Base-by-base conservation (phyloP, 345 rosid genomes). In the Lagerstroemia speciosa region DNA sequence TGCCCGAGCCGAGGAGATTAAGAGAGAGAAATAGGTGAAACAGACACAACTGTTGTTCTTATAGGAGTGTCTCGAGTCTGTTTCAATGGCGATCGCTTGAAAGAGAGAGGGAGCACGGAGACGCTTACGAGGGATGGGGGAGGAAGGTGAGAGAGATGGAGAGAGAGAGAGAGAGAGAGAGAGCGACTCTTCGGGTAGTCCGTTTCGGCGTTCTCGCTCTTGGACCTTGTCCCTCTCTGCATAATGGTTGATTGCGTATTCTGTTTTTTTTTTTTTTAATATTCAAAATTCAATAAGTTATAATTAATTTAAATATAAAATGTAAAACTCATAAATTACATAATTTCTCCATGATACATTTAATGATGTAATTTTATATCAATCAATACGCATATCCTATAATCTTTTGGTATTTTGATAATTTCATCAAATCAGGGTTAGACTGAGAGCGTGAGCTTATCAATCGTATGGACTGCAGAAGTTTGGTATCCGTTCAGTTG, bases 161-260 rank as follows among this genome's bases (percentile, higher is more conserved):
- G 38, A 37, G 26, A 30, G 26, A 53, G 66, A 5, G 40, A 75
- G 64, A 78, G 38, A 65, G 65, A 52, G 58, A 67, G 52, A 31
- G 71, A 60, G 50, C 69, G 65, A 15, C 67, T 67, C 78, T 75
- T 77, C 31, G 83, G 80, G 75, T 76, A 82, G 81, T 78, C 81
- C 81, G 82, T 73, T 83, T 72, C 57, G 67, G 79, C 58, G 68
- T 75, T 37, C 66, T 30, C 76, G 78, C 64, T 77, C 69, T 77
- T 62, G 84, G 80, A 80, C 76, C 72, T 57, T 52, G 45, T 68
- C 38, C 17, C 52, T 58, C 68, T 68, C 14, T 43, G 38, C n/a
- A n/a, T 34, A 38, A 15, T 30, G 26, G 20, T 9, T 63, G 66
- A 63, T 33, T 63, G 41, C 41, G 26, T 63, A 16, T 29, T 63